A percentile compares a stretch with the other conserved stretches of the same genome.
These are phyloP conservation scores for Camelina laxa DNA, from an alignment of 345 rosid species.

Conservation along the genomic window DNA sequence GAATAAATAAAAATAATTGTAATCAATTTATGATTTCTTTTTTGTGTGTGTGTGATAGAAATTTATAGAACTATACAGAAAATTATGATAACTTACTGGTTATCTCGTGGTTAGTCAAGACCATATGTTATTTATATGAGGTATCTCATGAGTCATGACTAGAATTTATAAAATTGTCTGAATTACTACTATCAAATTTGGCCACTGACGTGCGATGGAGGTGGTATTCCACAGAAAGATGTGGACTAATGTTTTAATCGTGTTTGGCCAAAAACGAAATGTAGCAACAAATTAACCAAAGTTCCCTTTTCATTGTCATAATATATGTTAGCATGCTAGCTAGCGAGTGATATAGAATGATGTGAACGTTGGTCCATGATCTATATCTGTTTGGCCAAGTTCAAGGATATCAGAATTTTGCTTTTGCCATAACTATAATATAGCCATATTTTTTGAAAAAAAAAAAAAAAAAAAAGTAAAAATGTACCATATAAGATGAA, in stretches of 20 bases:
- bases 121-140: background rate
- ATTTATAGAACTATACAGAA: background rate
- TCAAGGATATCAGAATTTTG: background rate
- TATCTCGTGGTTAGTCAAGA: background rate
- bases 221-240: conserved; percentile 7
- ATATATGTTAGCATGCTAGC: background rate
- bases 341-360: conserved; percentile 5
- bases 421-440: background rate
- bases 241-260: conserved; percentile 8
- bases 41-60: background rate
- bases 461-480: too few relatives aligned
- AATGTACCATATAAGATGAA: background rate
- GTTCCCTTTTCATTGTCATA: background rate
- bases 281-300: conserved; percentile 1
- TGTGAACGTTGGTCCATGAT: conserved; percentile 12
- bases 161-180: background rate
- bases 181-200: background rate
- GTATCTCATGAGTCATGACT: background rate
- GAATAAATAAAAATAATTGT: too few relatives aligned
- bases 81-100: background rate
- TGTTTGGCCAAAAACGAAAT: conserved; percentile 1
- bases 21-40: too few relatives aligned
- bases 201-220: conserved; percentile 1
- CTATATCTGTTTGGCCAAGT: conserved; percentile 7
- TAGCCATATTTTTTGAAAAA: too few relatives aligned